phyloP scores from a whole-genome alignment of 2,329 filamentous ascomycete species.

The Colletotrichum endophyticum region DNA sequence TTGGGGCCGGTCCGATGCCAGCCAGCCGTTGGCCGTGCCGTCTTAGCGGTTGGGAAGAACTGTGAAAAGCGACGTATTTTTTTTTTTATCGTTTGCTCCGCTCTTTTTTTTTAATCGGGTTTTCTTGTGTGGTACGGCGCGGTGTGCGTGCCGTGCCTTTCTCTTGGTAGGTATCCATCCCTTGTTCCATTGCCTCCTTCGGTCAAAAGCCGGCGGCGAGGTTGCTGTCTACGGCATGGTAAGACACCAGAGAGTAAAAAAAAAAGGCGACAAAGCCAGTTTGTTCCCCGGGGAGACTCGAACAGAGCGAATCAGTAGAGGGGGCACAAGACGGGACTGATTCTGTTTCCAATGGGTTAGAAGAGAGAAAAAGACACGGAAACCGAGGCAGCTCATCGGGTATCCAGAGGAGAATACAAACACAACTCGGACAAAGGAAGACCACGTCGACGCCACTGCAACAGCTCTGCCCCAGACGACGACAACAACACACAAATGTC shows the following conservation, averaged over 20 bases:
- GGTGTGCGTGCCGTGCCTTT: background rate
- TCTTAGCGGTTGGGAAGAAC: background rate
- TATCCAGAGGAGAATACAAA: background rate
- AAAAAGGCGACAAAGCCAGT: background rate
- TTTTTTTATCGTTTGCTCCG: background rate
- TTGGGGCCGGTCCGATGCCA: background rate
- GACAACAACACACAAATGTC: background rate
- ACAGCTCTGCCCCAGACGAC: background rate
- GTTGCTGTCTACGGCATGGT: background rate
- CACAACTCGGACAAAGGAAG: background rate
- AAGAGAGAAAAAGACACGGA: too few relatives aligned
- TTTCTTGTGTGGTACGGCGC: background rate
- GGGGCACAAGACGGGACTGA: too few relatives aligned
- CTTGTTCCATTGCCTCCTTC: background rate
- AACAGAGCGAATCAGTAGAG: background rate
- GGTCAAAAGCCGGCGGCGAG: background rate
- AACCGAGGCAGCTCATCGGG: background rate
- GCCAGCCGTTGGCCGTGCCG: background rate
- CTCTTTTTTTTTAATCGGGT: too few relatives aligned
- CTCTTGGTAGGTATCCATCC: background rate
- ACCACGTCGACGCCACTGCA: background rate
- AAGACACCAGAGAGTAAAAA: background rate
- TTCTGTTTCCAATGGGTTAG: background rate
- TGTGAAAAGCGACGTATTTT: too few relatives aligned
- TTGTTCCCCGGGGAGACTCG: background rate